Percentiles rank a stretch among this genome's conserved stretches.
Conservation (phyloP, 768 basidiomycete species). For the Aureoboletus auriporus region DNA sequence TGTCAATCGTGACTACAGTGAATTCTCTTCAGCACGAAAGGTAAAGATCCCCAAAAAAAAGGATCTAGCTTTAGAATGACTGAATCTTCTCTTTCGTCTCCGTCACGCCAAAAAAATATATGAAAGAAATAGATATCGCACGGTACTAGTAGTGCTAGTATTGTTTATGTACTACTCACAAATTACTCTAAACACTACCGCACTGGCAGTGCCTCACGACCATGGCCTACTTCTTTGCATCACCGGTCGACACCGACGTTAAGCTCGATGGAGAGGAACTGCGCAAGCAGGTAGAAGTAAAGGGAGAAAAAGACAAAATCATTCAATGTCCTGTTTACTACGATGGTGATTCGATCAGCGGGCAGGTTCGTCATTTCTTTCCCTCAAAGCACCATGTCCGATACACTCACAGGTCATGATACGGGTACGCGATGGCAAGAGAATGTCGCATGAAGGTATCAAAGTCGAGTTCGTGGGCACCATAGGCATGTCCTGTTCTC, state of each 20-base stretch:
- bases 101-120: too few species aligned
- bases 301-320: constrained; percentile 82
- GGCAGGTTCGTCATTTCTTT: constrained; percentile 56
- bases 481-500: constrained; percentile 62
- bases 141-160: too few species aligned
- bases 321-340: constrained; percentile 90
- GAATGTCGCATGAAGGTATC: constrained; percentile 90
- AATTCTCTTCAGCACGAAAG: too few species aligned
- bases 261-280: constrained; percentile 83
- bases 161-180: too few species aligned
- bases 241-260: constrained; percentile 88
- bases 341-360: constrained; percentile 89
- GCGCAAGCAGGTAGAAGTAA: constrained; percentile 86
- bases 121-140: too few species aligned
- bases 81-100: too few species aligned
- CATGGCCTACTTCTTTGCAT: constrained; percentile 86
- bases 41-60: too few species aligned
- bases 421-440: constrained; percentile 92
- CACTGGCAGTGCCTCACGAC: too few species aligned
- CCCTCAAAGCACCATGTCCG: background rate
- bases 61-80: too few species aligned
- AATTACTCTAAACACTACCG: too few species aligned
- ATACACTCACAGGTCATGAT: constrained; percentile 61
- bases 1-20: too few species aligned
- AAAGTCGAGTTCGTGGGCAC: constrained; percentile 97